Evolutionary conservation across 2,329 filamentous ascomycete species (phyloP), one percentile per base, ranked within the genome.

Genomic region (Didymella pinodella): DNA sequence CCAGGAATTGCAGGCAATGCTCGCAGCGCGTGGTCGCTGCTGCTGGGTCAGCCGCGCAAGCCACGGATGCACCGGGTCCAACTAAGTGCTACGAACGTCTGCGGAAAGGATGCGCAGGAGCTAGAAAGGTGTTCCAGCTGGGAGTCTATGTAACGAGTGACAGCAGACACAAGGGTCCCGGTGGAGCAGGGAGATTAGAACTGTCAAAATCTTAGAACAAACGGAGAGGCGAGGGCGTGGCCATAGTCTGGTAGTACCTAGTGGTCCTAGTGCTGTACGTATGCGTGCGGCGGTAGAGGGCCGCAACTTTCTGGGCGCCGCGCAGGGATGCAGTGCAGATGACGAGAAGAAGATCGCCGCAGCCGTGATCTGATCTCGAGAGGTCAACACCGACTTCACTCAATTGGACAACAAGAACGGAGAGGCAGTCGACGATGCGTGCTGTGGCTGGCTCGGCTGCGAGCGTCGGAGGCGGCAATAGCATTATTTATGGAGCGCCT

Each of bases 11-110:
- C 50, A 51, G 56, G 34, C 41, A 63, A 58, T 54, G 62, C 57
- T 56, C 34, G 57, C 59, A 47, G 66, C 61, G 65, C 64, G 65
- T 64, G 62, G 53, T 59, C 54, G 61, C 57, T 47, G 34, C 56
- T 28, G 40, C 41, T 59, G 34, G 56, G 56, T 67, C 68, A 71
- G 68, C 63, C 61, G 65, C 65, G 65, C 67, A 68, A 67, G 70
- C 71, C 69, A 75, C 73, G 69, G 70, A 65, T 43, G 50, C 62
- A 64, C 65, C 68, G 67, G 71, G 56, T 63, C 46, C 60, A 54
- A 52, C 64, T 46, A 64, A 64, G 61, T 62, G 50, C 38, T 41
- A 22, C 38, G 38, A 25, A 41, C 38, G 38, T 41, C 18, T 40
- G 55, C 50, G 48, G 26, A 32, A 11, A 59, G 56, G 56, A 32